Percentiles rank a stretch among this genome's conserved stretches.
phyloP scores from a whole-genome alignment of 202 grass and related monocot species.

The Hordeum pubiflorum region DNA sequence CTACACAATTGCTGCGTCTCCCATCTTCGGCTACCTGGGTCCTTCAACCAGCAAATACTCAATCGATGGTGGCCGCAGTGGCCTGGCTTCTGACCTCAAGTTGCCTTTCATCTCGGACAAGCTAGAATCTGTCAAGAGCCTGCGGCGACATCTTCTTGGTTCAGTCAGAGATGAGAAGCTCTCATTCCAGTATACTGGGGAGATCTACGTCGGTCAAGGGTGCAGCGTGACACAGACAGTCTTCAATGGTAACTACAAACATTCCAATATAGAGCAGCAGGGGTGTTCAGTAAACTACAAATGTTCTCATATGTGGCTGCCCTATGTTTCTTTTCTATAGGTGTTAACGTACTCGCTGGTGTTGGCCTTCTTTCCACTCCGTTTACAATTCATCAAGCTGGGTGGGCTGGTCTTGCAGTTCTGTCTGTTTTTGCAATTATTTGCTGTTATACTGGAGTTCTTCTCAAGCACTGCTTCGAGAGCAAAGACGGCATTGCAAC shows the following conservation, averaged over 20 bases:
- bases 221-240: slow-evolving; percentile 87
- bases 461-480: slow-evolving; percentile 85
- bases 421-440: slow-evolving; percentile 50
- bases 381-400: slow-evolving; percentile 74
- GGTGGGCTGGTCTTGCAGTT: slow-evolving; percentile 67
- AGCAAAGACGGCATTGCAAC: slow-evolving; percentile 80
- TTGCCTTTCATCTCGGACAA: slow-evolving; percentile 60
- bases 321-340: slow-evolving; percentile 30
- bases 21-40: slow-evolving; percentile 70
- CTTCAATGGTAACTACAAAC: slow-evolving; percentile 67
- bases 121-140: slow-evolving; percentile 41
- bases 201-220: slow-evolving; percentile 55
- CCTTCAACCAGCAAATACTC: slow-evolving; percentile 57
- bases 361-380: slow-evolving; percentile 90
- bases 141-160: slow-evolving; percentile 30
- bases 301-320: neutral
- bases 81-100: slow-evolving; percentile 48
- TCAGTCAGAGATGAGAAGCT: slow-evolving; percentile 44
- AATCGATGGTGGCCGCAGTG: slow-evolving; percentile 39
- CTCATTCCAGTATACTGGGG: slow-evolving; percentile 54
- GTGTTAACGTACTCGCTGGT: slow-evolving; percentile 81
- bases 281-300: neutral
- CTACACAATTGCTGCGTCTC: slow-evolving; percentile 83
- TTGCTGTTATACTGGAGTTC: slow-evolving; percentile 83
- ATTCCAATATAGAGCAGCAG: neutral